Percentiles rank a stretch among this genome's conserved stretches.
These are phyloP conservation scores for Telopea speciosissima DNA, from an alignment of 177 flowering plant genomes.

Conservation along the genomic window DNA sequence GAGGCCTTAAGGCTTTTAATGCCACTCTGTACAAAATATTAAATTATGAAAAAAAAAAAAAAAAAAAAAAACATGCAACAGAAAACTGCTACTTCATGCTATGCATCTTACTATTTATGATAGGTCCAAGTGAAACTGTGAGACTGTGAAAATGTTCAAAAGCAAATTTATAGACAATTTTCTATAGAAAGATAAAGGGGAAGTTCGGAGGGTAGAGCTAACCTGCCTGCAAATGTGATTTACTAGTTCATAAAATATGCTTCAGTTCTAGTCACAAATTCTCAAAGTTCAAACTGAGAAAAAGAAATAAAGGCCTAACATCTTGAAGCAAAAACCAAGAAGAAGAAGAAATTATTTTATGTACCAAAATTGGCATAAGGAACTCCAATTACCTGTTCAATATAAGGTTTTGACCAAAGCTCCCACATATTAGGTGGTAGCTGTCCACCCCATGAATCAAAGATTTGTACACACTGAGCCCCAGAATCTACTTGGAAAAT, in stretches of 20 bases:
- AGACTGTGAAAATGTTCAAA: neutral
- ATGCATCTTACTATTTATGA: neutral
- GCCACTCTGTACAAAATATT: neutral
- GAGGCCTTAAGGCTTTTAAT: neutral
- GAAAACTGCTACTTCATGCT: neutral
- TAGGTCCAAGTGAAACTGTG: neutral
- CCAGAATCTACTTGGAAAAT: constrained; percentile 87
- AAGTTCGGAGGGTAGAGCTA: no score
- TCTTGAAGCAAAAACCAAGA: neutral
- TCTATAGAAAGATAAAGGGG: neutral
- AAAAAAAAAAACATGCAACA: neutral
- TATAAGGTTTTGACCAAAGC: constrained; percentile 88
- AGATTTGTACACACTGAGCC: constrained; percentile 93
- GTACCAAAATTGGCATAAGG: neutral
- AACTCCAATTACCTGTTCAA: constrained; percentile 51
- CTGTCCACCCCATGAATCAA: constrained; percentile 99
- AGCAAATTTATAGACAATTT: no score
- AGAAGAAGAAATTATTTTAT: neutral
- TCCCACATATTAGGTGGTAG: constrained; percentile 97
- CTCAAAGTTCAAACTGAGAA: neutral
- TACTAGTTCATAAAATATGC: neutral
- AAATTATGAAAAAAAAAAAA: no score
- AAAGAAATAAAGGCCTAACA: neutral
- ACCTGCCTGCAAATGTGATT: neutral
- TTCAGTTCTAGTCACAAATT: neutral